Percentiles rank a stretch among this genome's conserved stretches.
Conservation (phyloP, 345 rosid genomes). For the Mallotus nudiflorus region DNA sequence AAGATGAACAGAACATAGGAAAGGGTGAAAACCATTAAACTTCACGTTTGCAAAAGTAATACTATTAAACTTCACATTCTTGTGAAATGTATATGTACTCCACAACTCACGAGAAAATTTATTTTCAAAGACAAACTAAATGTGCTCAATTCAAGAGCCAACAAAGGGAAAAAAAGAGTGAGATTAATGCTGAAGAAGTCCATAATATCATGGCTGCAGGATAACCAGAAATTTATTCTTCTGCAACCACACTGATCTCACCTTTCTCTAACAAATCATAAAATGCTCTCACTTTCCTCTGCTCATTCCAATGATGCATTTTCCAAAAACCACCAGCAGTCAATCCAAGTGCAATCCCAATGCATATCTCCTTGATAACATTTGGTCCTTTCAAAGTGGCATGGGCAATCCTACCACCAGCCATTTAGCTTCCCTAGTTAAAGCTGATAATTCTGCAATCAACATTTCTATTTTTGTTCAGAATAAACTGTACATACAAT, state of each 20-base stretch:
- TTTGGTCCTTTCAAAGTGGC: constrained; percentile 94
- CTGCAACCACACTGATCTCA: constrained; percentile 84
- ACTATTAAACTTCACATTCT: background rate
- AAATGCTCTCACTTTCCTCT: constrained; percentile 82
- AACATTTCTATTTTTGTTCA: background rate
- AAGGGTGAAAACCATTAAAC: background rate
- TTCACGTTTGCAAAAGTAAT: no score
- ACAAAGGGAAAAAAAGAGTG: background rate
- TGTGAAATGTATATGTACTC: background rate
- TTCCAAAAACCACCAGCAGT: constrained; percentile 87
- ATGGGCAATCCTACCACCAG: constrained; percentile 69
- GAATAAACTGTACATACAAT: no score
- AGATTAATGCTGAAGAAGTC: background rate
- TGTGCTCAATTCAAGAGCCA: constrained; percentile 11
- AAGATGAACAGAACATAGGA: background rate
- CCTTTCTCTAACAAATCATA: constrained; percentile 90
- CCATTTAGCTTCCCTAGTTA: constrained; percentile 47
- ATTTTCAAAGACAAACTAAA: constrained; percentile 7
- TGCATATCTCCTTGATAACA: constrained; percentile 74
- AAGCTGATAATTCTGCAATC: constrained; percentile 19
- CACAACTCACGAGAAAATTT: constrained; percentile 9
- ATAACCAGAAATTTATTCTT: constrained; percentile 42
- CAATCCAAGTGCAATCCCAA: constrained; percentile 68
- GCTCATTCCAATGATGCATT: constrained; percentile 99
- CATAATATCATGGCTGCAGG: background rate